Conservation (phyloP, 352 stramenopile genomes). For the Globisporangium perplexum region DNA sequence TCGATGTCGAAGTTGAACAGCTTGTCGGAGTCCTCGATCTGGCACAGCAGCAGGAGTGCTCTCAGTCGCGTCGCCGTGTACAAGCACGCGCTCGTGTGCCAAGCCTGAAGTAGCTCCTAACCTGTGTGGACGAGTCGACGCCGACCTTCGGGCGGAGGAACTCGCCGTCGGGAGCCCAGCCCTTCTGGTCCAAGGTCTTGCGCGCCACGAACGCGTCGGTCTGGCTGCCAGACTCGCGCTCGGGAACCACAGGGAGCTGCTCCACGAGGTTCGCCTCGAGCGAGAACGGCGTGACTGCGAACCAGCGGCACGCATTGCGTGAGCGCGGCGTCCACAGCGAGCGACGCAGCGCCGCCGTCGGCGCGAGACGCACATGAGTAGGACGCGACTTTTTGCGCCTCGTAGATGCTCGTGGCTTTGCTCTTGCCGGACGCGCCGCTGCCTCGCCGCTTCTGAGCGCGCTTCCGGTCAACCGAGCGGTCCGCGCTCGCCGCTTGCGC, state of each 20-base stretch:
- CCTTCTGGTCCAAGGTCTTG: slow-evolving; percentile 21
- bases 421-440: slow-evolving; percentile 11
- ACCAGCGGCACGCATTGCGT: neutral
- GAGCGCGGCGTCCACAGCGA: neutral
- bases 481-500: neutral
- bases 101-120: slow-evolving; percentile 1
- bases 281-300: slow-evolving; percentile 44
- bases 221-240: slow-evolving; percentile 52
- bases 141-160: slow-evolving; percentile 68
- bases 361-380: slow-evolving; percentile 27
- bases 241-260: slow-evolving; percentile 21
- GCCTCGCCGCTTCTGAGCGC: slow-evolving; percentile 24
- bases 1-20: slow-evolving; percentile 83
- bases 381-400: slow-evolving; percentile 20
- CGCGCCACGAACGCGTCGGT: slow-evolving; percentile 60
- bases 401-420: slow-evolving; percentile 27
- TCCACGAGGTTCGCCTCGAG: slow-evolving; percentile 67
- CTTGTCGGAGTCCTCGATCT: slow-evolving; percentile 70
- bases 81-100: neutral
- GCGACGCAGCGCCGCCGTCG: neutral
- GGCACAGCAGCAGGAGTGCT: neutral
- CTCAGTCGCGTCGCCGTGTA: neutral
- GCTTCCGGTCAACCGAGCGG: slow-evolving; percentile 23
- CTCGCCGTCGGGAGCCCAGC: slow-evolving; percentile 33
- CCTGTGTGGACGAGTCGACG: slow-evolving; percentile 69